phyloP scores from a whole-genome alignment of 208 protist genomes.

The Leishmania turanica region DNA sequence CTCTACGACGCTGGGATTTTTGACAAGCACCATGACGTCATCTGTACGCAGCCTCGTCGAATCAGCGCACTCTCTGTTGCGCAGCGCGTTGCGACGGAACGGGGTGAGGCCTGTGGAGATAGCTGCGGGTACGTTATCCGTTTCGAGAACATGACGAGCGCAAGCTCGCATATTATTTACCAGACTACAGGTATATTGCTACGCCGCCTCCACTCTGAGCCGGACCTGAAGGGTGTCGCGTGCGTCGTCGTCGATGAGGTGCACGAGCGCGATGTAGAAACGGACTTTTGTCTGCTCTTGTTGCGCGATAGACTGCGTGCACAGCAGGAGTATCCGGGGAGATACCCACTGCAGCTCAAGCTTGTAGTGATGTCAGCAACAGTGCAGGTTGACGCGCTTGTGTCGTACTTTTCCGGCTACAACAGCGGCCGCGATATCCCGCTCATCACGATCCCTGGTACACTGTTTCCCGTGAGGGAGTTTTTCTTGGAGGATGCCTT shows the following conservation, averaged over 20 bases:
- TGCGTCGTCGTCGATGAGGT: constrained; percentile 90
- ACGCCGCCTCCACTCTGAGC: constrained; percentile 95
- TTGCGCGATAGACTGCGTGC: constrained; percentile 65
- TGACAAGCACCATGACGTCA: constrained; percentile 50
- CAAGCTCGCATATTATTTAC: constrained; percentile 96
- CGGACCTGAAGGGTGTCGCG: constrained; percentile 78
- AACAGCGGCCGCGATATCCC: constrained; percentile 37
- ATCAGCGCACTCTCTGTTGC: constrained; percentile 93
- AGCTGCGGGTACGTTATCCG: constrained; percentile 92
- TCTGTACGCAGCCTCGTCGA: constrained; percentile 91
- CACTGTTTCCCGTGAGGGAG: constrained; percentile 83
- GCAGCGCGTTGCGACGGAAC: constrained; percentile 86
- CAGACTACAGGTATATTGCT: constrained; percentile 99
- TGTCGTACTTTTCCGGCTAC: constrained; percentile 62
- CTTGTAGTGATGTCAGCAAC: constrained; percentile 98
- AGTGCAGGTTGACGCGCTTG: constrained; percentile 72
- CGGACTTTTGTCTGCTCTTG: constrained; percentile 82
- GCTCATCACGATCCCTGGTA: constrained; percentile 84
- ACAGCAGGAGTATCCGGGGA: constrained; percentile 48
- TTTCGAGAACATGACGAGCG: constrained; percentile 81
- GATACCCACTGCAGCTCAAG: constrained; percentile 79
- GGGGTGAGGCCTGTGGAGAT: constrained; percentile 80
- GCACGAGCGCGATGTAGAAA: constrained; percentile 87
- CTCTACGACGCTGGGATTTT: constrained; percentile 76
- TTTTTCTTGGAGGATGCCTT: constrained; percentile 90